These are phyloP conservation scores for Blepharisma stoltei DNA, from an alignment of 73 alveolate species.

Conservation along the genomic window DNA sequence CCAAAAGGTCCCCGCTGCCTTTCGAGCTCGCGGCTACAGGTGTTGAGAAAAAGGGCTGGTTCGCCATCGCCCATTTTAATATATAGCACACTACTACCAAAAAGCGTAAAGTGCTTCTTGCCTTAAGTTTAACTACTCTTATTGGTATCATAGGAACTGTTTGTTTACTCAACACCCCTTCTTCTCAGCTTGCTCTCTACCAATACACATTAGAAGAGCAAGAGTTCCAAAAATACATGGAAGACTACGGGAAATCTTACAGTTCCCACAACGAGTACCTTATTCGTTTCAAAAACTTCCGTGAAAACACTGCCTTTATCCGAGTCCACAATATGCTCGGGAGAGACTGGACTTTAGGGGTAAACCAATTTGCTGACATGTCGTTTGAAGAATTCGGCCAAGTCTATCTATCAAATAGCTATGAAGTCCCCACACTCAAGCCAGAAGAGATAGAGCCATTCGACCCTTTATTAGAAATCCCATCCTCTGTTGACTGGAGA, in stretches of 20 bases:
- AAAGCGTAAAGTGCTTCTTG: too few relatives aligned
- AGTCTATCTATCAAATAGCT: background rate
- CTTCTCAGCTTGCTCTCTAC: too few relatives aligned
- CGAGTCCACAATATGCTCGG: background rate
- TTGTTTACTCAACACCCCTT: too few relatives aligned
- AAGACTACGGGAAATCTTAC: constrained; percentile 38
- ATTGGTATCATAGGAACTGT: too few relatives aligned
- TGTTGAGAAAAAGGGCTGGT: too few relatives aligned
- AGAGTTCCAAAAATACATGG: constrained; percentile 3
- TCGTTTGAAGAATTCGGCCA: constrained; percentile 26
- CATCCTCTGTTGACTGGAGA: constrained; percentile 39
- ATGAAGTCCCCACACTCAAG: background rate
- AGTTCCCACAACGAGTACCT: constrained; percentile 47
- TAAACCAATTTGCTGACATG: constrained; percentile 40
- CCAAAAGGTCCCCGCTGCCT: too few relatives aligned
- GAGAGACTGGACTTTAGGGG: background rate
- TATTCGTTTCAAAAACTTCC: constrained; percentile 30
- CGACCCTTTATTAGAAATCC: constrained; percentile 18
- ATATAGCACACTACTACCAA: too few relatives aligned
- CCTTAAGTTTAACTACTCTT: too few relatives aligned
- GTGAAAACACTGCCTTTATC: constrained; percentile 31
- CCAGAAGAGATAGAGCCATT: background rate
- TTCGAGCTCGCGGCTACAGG: too few relatives aligned
- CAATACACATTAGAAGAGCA: background rate
- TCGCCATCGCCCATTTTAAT: too few relatives aligned